These are phyloP conservation scores for Wickerhamomyces sp. DNA, from an alignment of 1,139 yeast genomes.

Conservation along the genomic window DNA sequence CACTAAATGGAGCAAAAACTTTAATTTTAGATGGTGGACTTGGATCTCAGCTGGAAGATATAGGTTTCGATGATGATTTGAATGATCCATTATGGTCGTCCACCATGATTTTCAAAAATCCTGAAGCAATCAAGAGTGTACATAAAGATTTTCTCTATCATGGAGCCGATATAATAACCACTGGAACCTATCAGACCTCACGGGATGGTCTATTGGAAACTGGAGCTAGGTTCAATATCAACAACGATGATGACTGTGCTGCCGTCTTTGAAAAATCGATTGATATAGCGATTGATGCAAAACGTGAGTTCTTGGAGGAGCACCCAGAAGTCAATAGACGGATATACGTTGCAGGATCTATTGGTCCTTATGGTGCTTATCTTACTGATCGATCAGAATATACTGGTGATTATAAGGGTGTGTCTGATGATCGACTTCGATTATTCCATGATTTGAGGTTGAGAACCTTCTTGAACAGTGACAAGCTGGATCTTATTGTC, in stretches of 20 bases:
- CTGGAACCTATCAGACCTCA: slow-evolving; percentile 58
- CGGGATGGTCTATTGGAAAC: slow-evolving; percentile 4
- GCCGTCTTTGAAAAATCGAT: slow-evolving; percentile 23
- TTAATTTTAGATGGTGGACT: slow-evolving; percentile 18
- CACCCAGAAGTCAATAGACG: slow-evolving; percentile 5
- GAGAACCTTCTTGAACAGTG: slow-evolving; percentile 32
- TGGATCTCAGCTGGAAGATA: slow-evolving; percentile 14
- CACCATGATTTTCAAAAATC: slow-evolving; percentile 42
- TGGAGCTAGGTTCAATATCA: slow-evolving; percentile 12
- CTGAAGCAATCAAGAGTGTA: slow-evolving; percentile 40
- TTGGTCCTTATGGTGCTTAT: slow-evolving; percentile 74
- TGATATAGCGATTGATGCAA: slow-evolving; percentile 26
- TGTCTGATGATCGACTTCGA: slow-evolving; percentile 29
- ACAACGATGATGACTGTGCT: neutral
- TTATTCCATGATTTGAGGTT: slow-evolving; percentile 50
- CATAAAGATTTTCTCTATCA: slow-evolving; percentile 45
- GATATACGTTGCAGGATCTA: slow-evolving; percentile 46
- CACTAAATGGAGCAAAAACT: slow-evolving; percentile 3
- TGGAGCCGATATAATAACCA: slow-evolving; percentile 54
- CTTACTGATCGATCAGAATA: slow-evolving; percentile 65
- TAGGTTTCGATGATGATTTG: slow-evolving; percentile 7
- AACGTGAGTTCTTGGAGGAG: neutral
- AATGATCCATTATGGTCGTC: slow-evolving; percentile 59
- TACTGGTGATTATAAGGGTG: slow-evolving; percentile 48
- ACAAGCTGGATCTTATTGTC: slow-evolving; percentile 46